Evolutionary conservation across 129 eudicot genomes (phyloP), one percentile per base, ranked within the genome.

Genomic region (Flaveria linearis): DNA sequence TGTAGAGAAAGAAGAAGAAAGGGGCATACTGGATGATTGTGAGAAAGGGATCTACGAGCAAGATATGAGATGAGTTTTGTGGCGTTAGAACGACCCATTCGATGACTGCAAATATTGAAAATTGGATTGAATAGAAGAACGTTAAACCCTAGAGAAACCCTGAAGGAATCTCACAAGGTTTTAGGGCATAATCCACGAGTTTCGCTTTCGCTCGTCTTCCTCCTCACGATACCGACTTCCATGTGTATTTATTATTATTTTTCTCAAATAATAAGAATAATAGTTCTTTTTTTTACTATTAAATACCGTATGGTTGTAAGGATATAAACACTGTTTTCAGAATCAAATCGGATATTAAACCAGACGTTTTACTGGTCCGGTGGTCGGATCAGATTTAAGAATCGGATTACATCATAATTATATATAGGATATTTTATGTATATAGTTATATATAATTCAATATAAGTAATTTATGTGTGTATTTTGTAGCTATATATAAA

Each of bases 21-120:
- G 26, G 7, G 5, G 73, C 39, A 12, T 80, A 81, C 89, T 23
- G 53, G 84, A 33, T 66, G 84, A 33, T 66, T 80, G 57, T 78
- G 76, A 46, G 85, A 78, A 57, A 84, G 30, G 45, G 88, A 84
- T 8, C 86, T 84, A 78, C 86, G 86, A 68, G 83, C 84, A 20
- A 87, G 80, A 47, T 78, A 80, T 63, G 72, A 75, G 65, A 69
- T 68, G 55, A 83, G 77, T 52, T 73, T 83, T 10, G 76, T 75
- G 66, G 83, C 86, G 55, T 76, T 68, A 81, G 82, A 75, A 36
- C 85, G 82, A 50, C 58, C 86, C 91, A 87, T 87, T 79, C 73
- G 52, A 16, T 23, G 57, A 15, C 9, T 57, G 42, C 5, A 22
- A 16, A 22, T 4, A 61, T 28, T 39, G 20, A 41, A 50, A 50